phyloP scores from a whole-genome alignment of 2,329 filamentous ascomycete genomes.

The Diplodia scrobiculata region DNA sequence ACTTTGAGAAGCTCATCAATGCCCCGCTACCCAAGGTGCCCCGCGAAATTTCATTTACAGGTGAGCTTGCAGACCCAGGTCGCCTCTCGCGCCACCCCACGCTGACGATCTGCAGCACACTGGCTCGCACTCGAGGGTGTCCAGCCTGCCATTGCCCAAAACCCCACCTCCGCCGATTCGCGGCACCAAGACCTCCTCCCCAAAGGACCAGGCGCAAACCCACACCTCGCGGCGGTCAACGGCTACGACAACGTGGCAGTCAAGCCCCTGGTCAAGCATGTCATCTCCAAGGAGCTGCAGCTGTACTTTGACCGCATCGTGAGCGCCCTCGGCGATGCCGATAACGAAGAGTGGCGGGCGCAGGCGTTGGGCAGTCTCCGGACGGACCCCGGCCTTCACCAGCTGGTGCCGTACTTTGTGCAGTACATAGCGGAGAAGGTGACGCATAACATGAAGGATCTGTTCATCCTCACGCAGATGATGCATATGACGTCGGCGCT shows the following conservation, averaged over 20 bases:
- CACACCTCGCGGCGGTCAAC: constrained; percentile 77
- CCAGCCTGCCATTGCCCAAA: constrained; percentile 93
- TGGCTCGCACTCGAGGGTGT: constrained; percentile 98
- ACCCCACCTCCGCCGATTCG: constrained; percentile 83
- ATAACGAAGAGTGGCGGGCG: constrained; percentile 80
- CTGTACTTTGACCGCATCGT: constrained; percentile 97
- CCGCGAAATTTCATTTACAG: constrained; percentile 86
- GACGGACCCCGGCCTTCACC: constrained; percentile 89
- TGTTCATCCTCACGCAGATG: constrained; percentile 86
- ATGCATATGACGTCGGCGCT: constrained; percentile 86
- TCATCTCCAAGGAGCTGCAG: constrained; percentile 92
- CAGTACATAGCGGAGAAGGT: constrained; percentile 96
- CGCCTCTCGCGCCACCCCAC: background rate
- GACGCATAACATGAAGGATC: constrained; percentile 86
- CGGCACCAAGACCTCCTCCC: constrained; percentile 81
- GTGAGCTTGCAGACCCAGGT: constrained; percentile 51
- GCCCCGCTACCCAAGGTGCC: constrained; percentile 92
- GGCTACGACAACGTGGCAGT: constrained; percentile 81
- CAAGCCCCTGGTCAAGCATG: constrained; percentile 91
- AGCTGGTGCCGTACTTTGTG: constrained; percentile 93
- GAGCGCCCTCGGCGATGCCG: constrained; percentile 82
- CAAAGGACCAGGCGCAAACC: constrained; percentile 86
- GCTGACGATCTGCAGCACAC: constrained; percentile 63
- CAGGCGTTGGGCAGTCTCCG: constrained; percentile 83
- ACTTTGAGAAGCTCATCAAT: constrained; percentile 99